phyloP scores from a whole-genome alignment of 2,329 filamentous ascomycete genomes.

The Torrubiella hemipterigena region DNA sequence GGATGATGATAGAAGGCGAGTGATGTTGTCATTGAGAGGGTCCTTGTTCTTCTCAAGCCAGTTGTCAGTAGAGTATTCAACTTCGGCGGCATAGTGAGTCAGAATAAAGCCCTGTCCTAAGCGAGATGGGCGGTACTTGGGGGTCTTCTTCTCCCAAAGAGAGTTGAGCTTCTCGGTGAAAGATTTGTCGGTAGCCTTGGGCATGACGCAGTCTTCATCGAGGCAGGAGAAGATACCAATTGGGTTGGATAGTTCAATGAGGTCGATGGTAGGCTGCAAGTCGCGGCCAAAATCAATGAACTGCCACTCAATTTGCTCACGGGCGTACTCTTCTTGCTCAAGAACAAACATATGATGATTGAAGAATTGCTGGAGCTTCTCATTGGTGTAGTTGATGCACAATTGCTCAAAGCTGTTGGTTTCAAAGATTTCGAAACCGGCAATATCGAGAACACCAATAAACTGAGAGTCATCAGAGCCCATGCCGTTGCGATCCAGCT shows the following conservation, averaged over 20 bases:
- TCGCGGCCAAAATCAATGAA: slow-evolving; percentile 99
- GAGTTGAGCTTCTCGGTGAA: slow-evolving; percentile 98
- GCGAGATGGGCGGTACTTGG: slow-evolving; percentile 82
- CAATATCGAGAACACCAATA: slow-evolving; percentile 97
- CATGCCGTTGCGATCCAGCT: slow-evolving; percentile 76
- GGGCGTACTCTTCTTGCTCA: slow-evolving; percentile 94
- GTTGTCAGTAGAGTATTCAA: slow-evolving; percentile 88
- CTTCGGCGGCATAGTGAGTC: slow-evolving; percentile 94
- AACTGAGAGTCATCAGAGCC: slow-evolving; percentile 84
- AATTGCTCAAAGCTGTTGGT: slow-evolving; percentile 97
- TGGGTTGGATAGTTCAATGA: slow-evolving; percentile 91
- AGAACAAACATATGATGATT: slow-evolving; percentile 99
- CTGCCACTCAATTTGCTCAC: slow-evolving; percentile 98
- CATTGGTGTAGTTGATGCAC: slow-evolving; percentile 99
- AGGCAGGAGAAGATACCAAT: slow-evolving; percentile 98
- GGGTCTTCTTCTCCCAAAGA: slow-evolving; percentile 90
- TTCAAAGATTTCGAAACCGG: slow-evolving; percentile 97
- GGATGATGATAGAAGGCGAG: slow-evolving; percentile 72
- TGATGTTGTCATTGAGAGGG: slow-evolving; percentile 93
- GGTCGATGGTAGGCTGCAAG: slow-evolving; percentile 90
- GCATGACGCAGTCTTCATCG: slow-evolving; percentile 97
- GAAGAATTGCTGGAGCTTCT: slow-evolving; percentile 98
- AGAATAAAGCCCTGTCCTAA: slow-evolving; percentile 88
- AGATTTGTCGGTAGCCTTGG: slow-evolving; percentile 90
- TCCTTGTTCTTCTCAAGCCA: slow-evolving; percentile 99